Evolutionary conservation across 352 stramenopile genomes (phyloP), one percentile per base, ranked within the genome.

Genomic region (Phytophthora fragariae): DNA sequence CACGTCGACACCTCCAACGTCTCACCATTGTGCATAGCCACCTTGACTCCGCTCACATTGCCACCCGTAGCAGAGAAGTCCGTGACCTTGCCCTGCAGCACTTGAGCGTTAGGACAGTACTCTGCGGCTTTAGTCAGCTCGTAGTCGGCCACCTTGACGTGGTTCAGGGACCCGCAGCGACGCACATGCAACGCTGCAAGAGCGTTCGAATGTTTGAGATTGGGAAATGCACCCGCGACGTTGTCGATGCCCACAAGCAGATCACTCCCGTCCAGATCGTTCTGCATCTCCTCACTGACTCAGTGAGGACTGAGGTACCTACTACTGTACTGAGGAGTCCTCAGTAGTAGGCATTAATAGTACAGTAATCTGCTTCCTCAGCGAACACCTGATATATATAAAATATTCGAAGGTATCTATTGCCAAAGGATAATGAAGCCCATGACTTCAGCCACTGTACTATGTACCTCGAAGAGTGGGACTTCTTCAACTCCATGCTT

Each of bases 121-220:
- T 92, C 85, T 12, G 74, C 72, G 9, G 85, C 87, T 49, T 92
- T 91, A 2, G 73, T 85, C 2, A 94, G 75, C 61, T 92, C 83
- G 46, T 91, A 93, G 50, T 79, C 84, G 56, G 91, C 81, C 56
- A 92, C 63, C 41, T 92, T 92, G 35, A 91, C 87, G 11, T 79
- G 87, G 44, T 92, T 88, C 60, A 94, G 77, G 0, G 87, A 93
- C 0, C 87, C 87, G 54, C 84, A 92, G 17, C 87, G 84, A 27
- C 87, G 87, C 17, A 94, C 87, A 68, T 94, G 87, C 1, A 94
- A 68, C 17, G 85, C 85, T 1, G 71, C 85, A 8, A 89, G 54
- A 17, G 88, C 88, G 14, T 81, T 79, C 11, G 87, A 92, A 59
- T 86, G 54, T 27, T 84, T 80, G 14, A 94, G 68, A 33, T 88